Percentiles rank a stretch among this genome's conserved stretches.
Evolutionary conservation across 2,329 filamentous ascomycete species (phyloP).

Genomic region (Ophiostoma himal-ulmi): DNA sequence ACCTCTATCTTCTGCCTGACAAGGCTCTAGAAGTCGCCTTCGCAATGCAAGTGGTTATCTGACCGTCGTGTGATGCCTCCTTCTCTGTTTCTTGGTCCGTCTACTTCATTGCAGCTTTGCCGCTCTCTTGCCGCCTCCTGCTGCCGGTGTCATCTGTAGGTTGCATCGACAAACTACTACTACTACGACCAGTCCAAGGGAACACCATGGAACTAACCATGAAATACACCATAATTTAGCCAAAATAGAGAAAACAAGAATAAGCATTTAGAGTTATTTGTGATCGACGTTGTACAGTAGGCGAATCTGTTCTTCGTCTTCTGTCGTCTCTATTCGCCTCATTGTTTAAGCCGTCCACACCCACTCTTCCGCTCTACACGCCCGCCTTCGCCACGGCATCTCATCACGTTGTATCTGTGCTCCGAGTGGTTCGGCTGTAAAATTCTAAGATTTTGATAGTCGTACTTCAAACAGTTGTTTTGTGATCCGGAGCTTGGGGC

Average conservation of each 20-base stretch:
- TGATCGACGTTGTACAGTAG: neutral
- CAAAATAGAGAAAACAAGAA: neutral
- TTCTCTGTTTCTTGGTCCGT: neutral
- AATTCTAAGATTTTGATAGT: neutral
- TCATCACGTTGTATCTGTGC: neutral
- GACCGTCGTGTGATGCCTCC: neutral
- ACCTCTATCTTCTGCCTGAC: neutral
- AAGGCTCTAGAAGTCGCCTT: neutral
- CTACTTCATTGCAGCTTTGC: neutral
- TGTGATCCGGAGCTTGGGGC: neutral
- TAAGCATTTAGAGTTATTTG: conserved; percentile 4
- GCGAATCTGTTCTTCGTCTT: conserved; percentile 3
- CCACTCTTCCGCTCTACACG: neutral
- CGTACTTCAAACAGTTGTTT: neutral
- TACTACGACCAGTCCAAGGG: neutral
- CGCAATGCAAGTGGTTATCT: neutral
- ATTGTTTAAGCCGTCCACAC: neutral
- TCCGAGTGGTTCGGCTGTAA: neutral
- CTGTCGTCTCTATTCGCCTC: neutral
- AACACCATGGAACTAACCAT: neutral
- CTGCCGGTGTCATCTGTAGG: neutral
- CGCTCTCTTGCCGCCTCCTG: neutral
- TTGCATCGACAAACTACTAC: neutral
- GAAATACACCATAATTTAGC: neutral
- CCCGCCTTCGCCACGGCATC: neutral